Percentiles rank a stretch among this genome's conserved stretches.
Conservation (phyloP, 177 flowering plant species). For the Vitis hybrid region DNA sequence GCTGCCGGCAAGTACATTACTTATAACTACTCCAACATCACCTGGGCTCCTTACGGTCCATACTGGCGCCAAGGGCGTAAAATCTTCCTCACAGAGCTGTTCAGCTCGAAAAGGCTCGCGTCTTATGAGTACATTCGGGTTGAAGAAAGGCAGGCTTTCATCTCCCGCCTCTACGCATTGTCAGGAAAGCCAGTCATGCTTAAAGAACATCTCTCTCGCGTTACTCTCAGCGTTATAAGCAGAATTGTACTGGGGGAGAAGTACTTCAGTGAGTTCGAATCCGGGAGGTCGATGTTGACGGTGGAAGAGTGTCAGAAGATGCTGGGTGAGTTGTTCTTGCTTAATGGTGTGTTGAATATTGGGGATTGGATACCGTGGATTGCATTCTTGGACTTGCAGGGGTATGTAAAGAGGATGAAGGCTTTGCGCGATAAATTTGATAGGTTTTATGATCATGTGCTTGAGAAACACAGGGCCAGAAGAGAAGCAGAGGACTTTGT, state of each 20-base stretch:
- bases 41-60: constrained; percentile 11
- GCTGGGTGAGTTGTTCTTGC: neutral
- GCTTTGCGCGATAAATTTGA: constrained; percentile 21
- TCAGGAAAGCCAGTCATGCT: neutral
- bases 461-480: constrained; percentile 25
- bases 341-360: constrained; percentile 1
- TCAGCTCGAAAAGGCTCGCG: neutral
- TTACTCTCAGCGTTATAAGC: neutral
- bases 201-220: neutral
- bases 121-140: neutral
- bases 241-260: neutral
- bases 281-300: neutral
- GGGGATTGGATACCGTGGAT: constrained; percentile 36
- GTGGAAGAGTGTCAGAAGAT: neutral
- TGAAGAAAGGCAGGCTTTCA: neutral
- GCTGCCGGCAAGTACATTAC: constrained; percentile 10
- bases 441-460: constrained; percentile 20
- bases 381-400: constrained; percentile 25
- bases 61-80: constrained; percentile 12
- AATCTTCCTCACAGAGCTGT: constrained; percentile 7
- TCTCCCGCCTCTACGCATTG: neutral
- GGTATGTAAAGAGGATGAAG: constrained; percentile 36
- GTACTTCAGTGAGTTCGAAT: neutral
- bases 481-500: constrained; percentile 9
- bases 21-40: constrained; percentile 1